Base-by-base conservation (phyloP, 2,329 filamentous ascomycete genomes). In the Apiospora hydei region DNA sequence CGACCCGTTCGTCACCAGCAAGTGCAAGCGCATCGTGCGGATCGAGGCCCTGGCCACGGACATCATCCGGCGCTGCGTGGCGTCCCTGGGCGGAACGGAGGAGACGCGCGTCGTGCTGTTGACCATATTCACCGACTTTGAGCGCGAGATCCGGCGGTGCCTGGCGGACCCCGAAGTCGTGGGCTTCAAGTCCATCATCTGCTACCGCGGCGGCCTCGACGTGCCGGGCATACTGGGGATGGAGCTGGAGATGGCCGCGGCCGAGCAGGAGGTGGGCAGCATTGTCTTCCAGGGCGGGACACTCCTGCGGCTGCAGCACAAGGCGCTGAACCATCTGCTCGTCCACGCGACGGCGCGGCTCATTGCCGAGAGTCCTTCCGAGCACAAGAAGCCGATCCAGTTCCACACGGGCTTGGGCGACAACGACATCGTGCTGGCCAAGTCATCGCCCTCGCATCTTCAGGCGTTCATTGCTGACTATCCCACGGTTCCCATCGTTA, bases 371-470 rank as follows among this genome's bases (percentile, higher is more conserved):
- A 81, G 83, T 44, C 80, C 79, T 24, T 80, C 79, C 3, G 81
- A 82, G 1, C 76, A 81, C 72, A 88, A 88, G 71, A 96, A 96
- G 79, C 93, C 94, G 0, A 84, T 97, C 16, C 94, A 97, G 77
- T 93, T 97, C 75, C 94, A 97, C 77, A 96, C 93, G 0, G 94
- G 94, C 0, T 85, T 96, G 0, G 94, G 94, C 0, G 94, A 96
- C 78, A 93, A 91, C 75, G 94, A 96, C 77, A 92, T 96, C 69
- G 88, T 86, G 5, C 84, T 97, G 38, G 83, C 89, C 3, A 88
- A 88, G 69, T 88, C 93, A 0, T 96, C 94, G 57, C 94, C 94
- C 0, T 89, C 93, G 0, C 91, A 93, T 76, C 83, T 97, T 34
- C 93, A 97, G 77, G 83, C 86, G 0, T 89, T 97, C 72, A 94